Percentiles rank a stretch among this genome's conserved stretches.
Conservation (phyloP, 495 filamentous ascomycete genomes). For the Recurvomyces mirabilis region DNA sequence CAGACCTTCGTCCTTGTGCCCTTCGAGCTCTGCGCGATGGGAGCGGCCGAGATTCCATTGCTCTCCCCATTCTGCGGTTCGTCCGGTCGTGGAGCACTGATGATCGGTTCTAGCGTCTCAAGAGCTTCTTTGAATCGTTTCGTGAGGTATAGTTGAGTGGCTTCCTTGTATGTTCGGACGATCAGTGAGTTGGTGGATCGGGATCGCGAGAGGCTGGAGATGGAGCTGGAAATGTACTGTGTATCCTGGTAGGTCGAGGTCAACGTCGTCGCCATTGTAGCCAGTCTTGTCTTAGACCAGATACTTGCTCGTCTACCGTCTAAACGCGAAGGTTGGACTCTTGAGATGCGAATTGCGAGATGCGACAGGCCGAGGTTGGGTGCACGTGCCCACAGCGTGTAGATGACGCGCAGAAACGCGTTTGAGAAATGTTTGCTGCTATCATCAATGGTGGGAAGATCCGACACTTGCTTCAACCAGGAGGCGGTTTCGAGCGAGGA, state of each 20-base stretch:
- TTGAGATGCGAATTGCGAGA: no score
- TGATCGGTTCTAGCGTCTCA: conserved; percentile 66
- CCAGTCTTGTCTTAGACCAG: no score
- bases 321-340: no score
- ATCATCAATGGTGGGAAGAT: no score
- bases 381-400: no score
- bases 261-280: conserved; percentile 12
- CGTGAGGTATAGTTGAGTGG: conserved; percentile 83
- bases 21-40: conserved; percentile 59
- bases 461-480: no score
- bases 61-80: conserved; percentile 28
- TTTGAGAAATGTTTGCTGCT: neutral
- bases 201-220: conserved; percentile 43
- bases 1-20: conserved; percentile 85
- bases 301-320: no score
- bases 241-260: conserved; percentile 15
- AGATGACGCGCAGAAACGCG: conserved; percentile 1
- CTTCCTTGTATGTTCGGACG: conserved; percentile 77
- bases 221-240: conserved; percentile 36
- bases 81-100: conserved; percentile 39
- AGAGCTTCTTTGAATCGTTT: conserved; percentile 81
- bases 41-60: conserved; percentile 36
- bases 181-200: conserved; percentile 50
- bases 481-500: no score
- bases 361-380: no score